Conservation (phyloP, 495 filamentous ascomycete species). For the Aspergillus avenaceus region DNA sequence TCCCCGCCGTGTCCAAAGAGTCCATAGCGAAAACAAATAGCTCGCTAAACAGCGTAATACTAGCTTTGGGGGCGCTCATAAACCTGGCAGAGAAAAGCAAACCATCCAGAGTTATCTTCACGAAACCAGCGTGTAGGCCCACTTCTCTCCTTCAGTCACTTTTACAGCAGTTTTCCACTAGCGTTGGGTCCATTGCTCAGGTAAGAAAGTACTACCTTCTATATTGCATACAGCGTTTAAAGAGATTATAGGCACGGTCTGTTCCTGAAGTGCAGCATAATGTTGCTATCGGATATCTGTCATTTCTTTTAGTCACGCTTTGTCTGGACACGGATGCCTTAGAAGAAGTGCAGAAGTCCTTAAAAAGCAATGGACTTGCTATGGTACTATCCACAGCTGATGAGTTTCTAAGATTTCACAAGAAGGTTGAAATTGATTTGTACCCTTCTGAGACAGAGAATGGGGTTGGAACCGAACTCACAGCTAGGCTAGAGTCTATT, state of each 20-base stretch:
- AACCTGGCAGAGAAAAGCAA: conserved; percentile 81
- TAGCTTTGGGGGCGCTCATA: conserved; percentile 79
- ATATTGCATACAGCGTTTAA: not conserved
- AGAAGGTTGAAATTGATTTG: conserved; percentile 59
- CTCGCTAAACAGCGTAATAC: conserved; percentile 65
- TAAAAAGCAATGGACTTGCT: conserved; percentile 57
- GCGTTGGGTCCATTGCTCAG: conserved; percentile 39
- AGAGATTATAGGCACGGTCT: conserved; percentile 64
- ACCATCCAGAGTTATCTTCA: conserved; percentile 40
- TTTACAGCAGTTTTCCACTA: conserved; percentile 36
- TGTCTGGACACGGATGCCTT: conserved; percentile 56
- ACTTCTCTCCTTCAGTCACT: conserved; percentile 38
- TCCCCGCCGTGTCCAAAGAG: conserved; percentile 34
- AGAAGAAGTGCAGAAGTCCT: conserved; percentile 42
- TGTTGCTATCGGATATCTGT: conserved; percentile 86
- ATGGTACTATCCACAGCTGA: conserved; percentile 72
- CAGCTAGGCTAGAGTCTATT: conserved; percentile 53
- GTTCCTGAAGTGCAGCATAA: conserved; percentile 79
- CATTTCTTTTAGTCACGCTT: conserved; percentile 77
- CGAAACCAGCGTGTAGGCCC: conserved; percentile 17
- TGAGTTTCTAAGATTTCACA: conserved; percentile 78
- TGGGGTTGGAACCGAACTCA: conserved; percentile 47
- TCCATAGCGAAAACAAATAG: conserved; percentile 41
- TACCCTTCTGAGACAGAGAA: conserved; percentile 16
- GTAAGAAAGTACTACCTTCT: conserved; percentile 30